These are phyloP conservation scores for Termitomyces sp. DNA, from an alignment of 768 basidiomycete genomes.

Conservation along the genomic window DNA sequence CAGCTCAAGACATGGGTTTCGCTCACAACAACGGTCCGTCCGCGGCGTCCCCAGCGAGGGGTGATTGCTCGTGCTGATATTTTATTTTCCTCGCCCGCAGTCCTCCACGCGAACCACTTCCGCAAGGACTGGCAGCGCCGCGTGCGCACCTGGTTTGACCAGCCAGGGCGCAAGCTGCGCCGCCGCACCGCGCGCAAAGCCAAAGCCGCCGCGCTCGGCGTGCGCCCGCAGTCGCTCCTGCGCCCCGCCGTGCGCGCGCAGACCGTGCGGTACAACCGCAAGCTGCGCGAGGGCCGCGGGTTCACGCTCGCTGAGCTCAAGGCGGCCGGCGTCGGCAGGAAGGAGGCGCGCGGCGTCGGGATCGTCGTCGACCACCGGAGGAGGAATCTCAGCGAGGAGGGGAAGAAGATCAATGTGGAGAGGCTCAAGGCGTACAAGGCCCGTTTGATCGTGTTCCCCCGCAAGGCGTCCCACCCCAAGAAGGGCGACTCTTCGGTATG, in stretches of 20 bases:
- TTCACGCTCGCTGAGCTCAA: conserved; percentile 94
- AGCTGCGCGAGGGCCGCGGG: conserved; percentile 93
- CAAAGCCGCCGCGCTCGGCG: conserved; percentile 88
- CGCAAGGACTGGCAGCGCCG: conserved; percentile 99
- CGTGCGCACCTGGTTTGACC: conserved; percentile 98
- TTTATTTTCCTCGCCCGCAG: conserved; percentile 31
- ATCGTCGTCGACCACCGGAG: conserved; percentile 97
- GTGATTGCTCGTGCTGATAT: not conserved
- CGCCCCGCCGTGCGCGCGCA: conserved; percentile 96
- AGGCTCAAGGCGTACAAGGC: conserved; percentile 91
- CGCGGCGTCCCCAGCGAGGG: too few species aligned
- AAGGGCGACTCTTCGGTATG: conserved; percentile 89
- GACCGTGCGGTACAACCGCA: conserved; percentile 97
- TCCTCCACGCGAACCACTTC: conserved; percentile 92
- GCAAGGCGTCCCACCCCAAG: conserved; percentile 93
- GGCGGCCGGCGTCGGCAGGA: conserved; percentile 90
- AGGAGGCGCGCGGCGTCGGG: conserved; percentile 89
- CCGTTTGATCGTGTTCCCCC: conserved; percentile 94
- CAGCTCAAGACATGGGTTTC: conserved; percentile 69
- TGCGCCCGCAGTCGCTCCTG: conserved; percentile 85
- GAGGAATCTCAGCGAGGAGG: conserved; percentile 95
- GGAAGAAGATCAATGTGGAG: conserved; percentile 92
- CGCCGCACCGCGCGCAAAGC: conserved; percentile 87
- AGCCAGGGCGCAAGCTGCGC: conserved; percentile 96
- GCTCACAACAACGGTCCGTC: conserved; percentile 71